phyloP scores from a whole-genome alignment of 352 stramenopile species.

The Phytophthora multivora region DNA sequence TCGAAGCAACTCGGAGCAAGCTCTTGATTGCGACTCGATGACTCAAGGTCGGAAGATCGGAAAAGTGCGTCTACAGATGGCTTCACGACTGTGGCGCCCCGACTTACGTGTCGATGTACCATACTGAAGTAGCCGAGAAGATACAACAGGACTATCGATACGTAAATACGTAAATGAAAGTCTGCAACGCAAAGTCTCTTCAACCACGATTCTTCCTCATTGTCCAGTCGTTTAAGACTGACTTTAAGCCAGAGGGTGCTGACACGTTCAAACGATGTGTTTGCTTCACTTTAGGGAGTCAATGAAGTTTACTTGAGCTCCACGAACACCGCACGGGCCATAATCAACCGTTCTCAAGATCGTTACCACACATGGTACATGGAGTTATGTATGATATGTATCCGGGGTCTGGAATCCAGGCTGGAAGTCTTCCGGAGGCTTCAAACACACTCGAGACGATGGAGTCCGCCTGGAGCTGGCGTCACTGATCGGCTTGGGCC shows the following conservation, averaged over 20 bases:
- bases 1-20: constrained; percentile 3
- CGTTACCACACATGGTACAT: no score
- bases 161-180: no score
- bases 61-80: constrained; percentile 18
- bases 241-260: neutral
- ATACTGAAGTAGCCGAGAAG: no score
- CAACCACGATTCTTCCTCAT: neutral
- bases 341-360: constrained; percentile 1
- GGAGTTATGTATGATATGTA: no score
- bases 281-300: constrained; percentile 5
- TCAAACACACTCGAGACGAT: no score
- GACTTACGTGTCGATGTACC: no score
- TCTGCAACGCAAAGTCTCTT: no score
- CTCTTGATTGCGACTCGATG: constrained; percentile 24
- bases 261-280: constrained; percentile 1
- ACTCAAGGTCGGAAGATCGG: constrained; percentile 13
- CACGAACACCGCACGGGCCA: no score
- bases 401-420: no score
- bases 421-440: no score
- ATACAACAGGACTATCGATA: no score
- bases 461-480: constrained; percentile 15
- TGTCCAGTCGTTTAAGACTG: constrained; percentile 3
- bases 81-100: neutral
- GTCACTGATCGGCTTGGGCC: constrained; percentile 14
- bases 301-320: neutral